Percentiles rank a stretch among this genome's conserved stretches.
These are phyloP conservation scores for Solanum aculeatissimum DNA, from an alignment of 305 asterid genomes.

Conservation along the genomic window DNA sequence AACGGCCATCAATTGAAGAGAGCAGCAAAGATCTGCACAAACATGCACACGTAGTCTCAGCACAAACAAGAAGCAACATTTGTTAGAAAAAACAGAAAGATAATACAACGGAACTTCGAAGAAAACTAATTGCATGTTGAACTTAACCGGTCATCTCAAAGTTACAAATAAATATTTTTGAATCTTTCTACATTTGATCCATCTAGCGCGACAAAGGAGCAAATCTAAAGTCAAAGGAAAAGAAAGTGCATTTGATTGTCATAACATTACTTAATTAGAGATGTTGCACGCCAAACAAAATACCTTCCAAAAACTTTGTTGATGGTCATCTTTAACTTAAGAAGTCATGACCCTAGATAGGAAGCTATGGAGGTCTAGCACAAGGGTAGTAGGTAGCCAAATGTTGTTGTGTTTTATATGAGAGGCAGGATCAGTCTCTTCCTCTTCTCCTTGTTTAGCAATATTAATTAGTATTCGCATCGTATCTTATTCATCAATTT, in stretches of 20 bases:
- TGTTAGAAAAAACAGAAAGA: not conserved
- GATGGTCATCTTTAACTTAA: not conserved
- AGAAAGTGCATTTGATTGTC: not conserved
- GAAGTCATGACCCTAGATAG: not conserved
- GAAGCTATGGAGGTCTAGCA: not conserved
- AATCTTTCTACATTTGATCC: not conserved
- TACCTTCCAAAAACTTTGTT: not conserved
- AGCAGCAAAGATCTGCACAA: slow-evolving; percentile 7
- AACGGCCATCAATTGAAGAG: slow-evolving; percentile 11
- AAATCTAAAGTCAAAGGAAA: not conserved
- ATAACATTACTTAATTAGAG: not conserved
- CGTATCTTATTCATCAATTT: not conserved
- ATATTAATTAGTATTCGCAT: not conserved
- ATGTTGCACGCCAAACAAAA: not conserved
- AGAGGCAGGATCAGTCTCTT: not conserved
- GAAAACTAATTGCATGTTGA: not conserved
- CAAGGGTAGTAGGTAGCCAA: not conserved
- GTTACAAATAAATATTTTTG: not conserved
- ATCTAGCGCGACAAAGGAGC: not conserved
- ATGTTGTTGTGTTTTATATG: not conserved
- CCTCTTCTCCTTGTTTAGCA: not conserved
- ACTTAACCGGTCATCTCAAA: not conserved
- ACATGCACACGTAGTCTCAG: not conserved
- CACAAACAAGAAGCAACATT: not conserved
- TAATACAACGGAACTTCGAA: not conserved